Base-by-base conservation (phyloP, 805 yeast genomes). In the Candida hungchunana region DNA sequence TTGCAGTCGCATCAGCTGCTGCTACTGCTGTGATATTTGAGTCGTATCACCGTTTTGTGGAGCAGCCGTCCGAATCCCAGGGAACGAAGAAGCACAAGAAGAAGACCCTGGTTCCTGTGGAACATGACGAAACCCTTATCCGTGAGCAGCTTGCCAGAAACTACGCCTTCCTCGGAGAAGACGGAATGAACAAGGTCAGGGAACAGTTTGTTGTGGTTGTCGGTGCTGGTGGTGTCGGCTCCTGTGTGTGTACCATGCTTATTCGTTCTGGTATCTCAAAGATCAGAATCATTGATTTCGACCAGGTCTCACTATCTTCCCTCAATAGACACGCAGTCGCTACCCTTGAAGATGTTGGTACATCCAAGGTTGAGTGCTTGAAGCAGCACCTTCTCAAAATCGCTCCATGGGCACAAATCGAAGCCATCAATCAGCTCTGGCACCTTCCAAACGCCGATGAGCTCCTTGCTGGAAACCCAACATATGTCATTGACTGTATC, bases 191-290 rank as follows among this genome's bases (percentile, higher is more conserved):
- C 14, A 76, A 75, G 40, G 74, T 93, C 13, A 76, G 96, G 36
- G 61, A 69, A 10, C 81, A 86, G 52, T 71, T 75, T 37, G 73
- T 89, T 3, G 83, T 87, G 2, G 83, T 90, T 12, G 82, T 78
- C 10, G 98, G 99, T 20, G 93, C 90, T 13, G 99, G 99, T 40
- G 99, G 99, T 40, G 99, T 93, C 26, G 99, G 99, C 3, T 89
- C 97, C 0, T 89, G 96, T 90, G 95, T 82, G 17, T 80, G 83
- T 10, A 82, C 95, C 9, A 86, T 94, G 83, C 69, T 93, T 38
- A 82, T 84, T 2, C 77, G 99, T 51, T 84, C 95, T 13, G 99
- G 99, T 12, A 80, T 89, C 26, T 80, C 82, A 15, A 73, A 75
- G 40, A 58, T 93, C 35, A 73, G 88, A 48, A 71, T 93, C 38